Conservation (phyloP, 225 moss, liverwort and hornwort species). For the Asterella californica region DNA sequence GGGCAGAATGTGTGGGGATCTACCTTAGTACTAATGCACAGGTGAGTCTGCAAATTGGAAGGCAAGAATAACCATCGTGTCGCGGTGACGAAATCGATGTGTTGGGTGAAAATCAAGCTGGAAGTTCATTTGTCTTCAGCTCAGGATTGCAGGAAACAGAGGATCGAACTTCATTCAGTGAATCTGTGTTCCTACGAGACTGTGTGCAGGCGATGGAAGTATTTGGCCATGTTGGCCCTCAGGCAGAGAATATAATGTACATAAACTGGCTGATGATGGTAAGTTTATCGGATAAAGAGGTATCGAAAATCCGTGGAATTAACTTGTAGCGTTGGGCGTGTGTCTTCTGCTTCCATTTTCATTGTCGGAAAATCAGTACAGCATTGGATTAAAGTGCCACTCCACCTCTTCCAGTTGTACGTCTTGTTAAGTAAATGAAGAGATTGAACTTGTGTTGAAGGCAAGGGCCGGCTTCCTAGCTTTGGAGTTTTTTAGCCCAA, state of each 20-base stretch:
- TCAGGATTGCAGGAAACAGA: not conserved
- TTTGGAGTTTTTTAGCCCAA: conserved; percentile 28
- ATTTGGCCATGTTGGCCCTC: conserved; percentile 54
- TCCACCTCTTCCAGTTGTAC: too few relatives aligned
- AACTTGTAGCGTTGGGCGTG: too few relatives aligned
- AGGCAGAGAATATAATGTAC: conserved; percentile 54
- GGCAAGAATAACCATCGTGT: not conserved
- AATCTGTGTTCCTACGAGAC: not conserved
- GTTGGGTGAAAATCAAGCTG: not conserved
- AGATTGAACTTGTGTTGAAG: conserved; percentile 5
- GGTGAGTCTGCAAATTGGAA: conserved; percentile 23
- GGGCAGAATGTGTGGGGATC: conserved; percentile 73
- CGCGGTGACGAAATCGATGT: not conserved
- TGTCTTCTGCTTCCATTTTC: too few relatives aligned
- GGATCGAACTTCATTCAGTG: not conserved
- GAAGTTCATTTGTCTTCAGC: too few relatives aligned
- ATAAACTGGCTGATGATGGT: conserved; percentile 78
- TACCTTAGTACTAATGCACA: conserved; percentile 48
- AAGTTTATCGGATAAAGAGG: not conserved
- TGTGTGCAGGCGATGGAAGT: conserved; percentile 53
- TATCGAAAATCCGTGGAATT: too few relatives aligned
- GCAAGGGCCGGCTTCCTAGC: conserved; percentile 38
- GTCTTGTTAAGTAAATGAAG: too few relatives aligned
- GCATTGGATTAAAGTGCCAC: too few relatives aligned
- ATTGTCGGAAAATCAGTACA: too few relatives aligned